phyloP scores from a whole-genome alignment of 306 rosid genomes.

The Inga leiocalycina region DNA sequence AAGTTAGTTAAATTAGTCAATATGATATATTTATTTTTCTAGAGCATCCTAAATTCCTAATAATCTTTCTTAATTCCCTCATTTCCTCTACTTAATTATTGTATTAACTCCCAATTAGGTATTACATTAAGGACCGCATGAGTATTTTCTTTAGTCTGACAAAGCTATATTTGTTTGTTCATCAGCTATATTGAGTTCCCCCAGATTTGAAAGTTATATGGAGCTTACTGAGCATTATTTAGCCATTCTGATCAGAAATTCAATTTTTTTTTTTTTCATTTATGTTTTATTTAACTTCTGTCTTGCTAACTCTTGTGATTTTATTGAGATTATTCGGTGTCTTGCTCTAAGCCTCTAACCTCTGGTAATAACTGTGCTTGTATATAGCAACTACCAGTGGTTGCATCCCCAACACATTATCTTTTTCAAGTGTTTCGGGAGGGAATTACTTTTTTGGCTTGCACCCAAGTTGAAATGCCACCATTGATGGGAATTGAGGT shows the following conservation, averaged over 20 bases:
- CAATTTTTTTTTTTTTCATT: background rate
- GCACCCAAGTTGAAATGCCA: constrained; percentile 98
- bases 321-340: background rate
- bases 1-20: no score
- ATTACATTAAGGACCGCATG: no score
- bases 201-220: background rate
- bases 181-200: background rate
- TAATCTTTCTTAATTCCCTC: no score
- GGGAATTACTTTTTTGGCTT: constrained; percentile 92
- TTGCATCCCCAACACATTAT: constrained; percentile 97
- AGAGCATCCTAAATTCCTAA: no score
- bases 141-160: background rate
- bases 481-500: constrained; percentile 98
- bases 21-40: no score
- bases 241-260: background rate
- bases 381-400: constrained; percentile 76
- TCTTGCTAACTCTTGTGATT: background rate
- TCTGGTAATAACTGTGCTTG: background rate
- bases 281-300: background rate
- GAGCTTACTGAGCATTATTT: background rate
- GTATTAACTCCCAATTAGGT: no score
- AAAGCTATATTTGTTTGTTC: background rate
- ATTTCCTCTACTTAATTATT: no score
- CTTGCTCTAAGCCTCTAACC: background rate
- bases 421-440: constrained; percentile 87